These are phyloP conservation scores for Neonectria hederae DNA, from an alignment of 2,329 filamentous ascomycete genomes.

Conservation along the genomic window DNA sequence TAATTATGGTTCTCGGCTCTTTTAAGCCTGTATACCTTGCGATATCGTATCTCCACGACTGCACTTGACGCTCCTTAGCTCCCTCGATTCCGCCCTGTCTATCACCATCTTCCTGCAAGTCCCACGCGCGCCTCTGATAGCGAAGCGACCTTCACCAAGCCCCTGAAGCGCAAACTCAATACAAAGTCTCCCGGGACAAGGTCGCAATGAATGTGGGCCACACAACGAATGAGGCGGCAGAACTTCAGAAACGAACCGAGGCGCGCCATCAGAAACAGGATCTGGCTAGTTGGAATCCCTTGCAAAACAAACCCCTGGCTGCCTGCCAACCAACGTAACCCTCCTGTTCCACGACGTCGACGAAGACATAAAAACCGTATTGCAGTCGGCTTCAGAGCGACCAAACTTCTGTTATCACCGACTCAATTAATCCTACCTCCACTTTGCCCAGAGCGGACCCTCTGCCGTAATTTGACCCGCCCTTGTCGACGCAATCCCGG, in stretches of 20 bases:
- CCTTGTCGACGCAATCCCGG: slow-evolving; percentile 19
- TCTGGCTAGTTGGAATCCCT: neutral
- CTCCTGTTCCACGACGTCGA: neutral
- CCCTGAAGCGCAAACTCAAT: neutral
- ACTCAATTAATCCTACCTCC: slow-evolving; percentile 1
- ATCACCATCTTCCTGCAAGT: neutral
- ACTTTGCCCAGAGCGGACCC: slow-evolving; percentile 4
- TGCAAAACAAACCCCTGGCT: neutral
- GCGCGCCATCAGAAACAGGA: neutral
- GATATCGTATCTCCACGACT: neutral
- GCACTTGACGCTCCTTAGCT: neutral
- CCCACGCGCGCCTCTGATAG: neutral
- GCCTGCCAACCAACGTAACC: neutral
- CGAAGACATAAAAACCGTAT: neutral
- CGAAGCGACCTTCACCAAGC: neutral
- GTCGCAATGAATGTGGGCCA: neutral
- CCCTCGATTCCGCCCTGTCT: neutral
- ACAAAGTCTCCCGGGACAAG: neutral
- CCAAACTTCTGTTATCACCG: neutral
- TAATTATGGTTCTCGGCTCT: neutral
- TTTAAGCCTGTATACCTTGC: neutral
- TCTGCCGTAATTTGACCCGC: slow-evolving; percentile 18
- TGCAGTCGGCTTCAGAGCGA: neutral
- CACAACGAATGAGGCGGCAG: neutral
- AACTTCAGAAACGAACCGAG: neutral